These are phyloP conservation scores for Otatea glauca DNA, from an alignment of 176 grass and related monocot genomes.

Conservation along the genomic window DNA sequence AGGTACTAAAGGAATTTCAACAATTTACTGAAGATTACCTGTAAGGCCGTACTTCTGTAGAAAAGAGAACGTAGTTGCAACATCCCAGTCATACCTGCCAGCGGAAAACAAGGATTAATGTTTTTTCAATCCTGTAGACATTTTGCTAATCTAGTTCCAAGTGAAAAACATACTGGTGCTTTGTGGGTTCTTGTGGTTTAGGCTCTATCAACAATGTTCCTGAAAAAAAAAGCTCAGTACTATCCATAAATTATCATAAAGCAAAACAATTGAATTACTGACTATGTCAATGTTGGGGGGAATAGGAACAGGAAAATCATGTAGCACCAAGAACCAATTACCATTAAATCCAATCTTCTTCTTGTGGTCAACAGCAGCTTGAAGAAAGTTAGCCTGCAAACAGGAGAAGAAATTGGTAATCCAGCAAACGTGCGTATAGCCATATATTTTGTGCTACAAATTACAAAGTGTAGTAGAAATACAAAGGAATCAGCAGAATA, in stretches of 20 bases:
- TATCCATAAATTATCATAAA: slow-evolving; percentile 9
- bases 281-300: neutral
- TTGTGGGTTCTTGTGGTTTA: slow-evolving; percentile 98
- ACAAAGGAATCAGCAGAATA: slow-evolving; percentile 9
- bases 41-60: slow-evolving; percentile 90
- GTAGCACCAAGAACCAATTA: slow-evolving; percentile 39
- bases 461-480: slow-evolving; percentile 4
- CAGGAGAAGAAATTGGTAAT: neutral
- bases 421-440: neutral
- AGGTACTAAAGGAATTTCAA: neutral
- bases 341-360: slow-evolving; percentile 94
- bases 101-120: slow-evolving; percentile 32
- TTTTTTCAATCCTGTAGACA: slow-evolving; percentile 10
- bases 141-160: neutral
- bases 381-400: slow-evolving; percentile 86
- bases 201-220: slow-evolving; percentile 89
- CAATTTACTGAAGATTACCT: slow-evolving; percentile 53
- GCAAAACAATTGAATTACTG: neutral
- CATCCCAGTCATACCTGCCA: slow-evolving; percentile 97
- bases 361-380: slow-evolving; percentile 88
- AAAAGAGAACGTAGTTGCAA: slow-evolving; percentile 88
- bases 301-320: slow-evolving; percentile 19
- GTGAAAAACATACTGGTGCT: slow-evolving; percentile 79
- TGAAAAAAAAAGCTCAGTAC: slow-evolving; percentile 39
- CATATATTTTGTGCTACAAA: slow-evolving; percentile 18